phyloP scores from a whole-genome alignment of 2,329 filamentous ascomycete genomes.

The Xylaria sp. region DNA sequence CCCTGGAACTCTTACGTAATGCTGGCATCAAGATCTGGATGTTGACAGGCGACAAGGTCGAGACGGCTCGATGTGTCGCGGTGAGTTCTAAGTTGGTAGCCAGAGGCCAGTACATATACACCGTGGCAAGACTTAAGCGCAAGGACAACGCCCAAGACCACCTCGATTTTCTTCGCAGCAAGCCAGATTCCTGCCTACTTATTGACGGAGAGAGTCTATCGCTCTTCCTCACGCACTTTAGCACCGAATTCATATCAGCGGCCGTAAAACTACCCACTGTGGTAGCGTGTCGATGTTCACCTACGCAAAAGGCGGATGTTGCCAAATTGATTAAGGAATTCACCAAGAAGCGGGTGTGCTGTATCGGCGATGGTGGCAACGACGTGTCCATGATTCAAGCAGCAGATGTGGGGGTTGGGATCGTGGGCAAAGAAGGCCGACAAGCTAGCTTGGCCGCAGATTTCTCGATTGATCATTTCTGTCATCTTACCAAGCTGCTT shows the following conservation, averaged over 20 bases:
- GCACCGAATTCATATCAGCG: constrained; percentile 84
- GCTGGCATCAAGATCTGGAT: constrained; percentile 99
- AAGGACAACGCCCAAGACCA: constrained; percentile 88
- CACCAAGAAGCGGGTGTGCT: constrained; percentile 95
- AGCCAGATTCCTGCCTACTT: constrained; percentile 86
- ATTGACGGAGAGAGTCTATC: constrained; percentile 94
- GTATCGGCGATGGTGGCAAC: constrained; percentile 97
- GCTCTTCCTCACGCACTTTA: constrained; percentile 84
- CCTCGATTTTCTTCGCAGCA: constrained; percentile 87
- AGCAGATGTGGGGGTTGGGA: constrained; percentile 96
- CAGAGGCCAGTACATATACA: constrained; percentile 94
- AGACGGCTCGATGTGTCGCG: constrained; percentile 95
- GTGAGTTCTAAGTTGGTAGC: constrained; percentile 94
- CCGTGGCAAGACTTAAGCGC: constrained; percentile 83
- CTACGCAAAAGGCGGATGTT: constrained; percentile 95
- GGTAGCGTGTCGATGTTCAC: constrained; percentile 95
- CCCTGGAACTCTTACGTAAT: constrained; percentile 92
- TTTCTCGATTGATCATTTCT: constrained; percentile 96
- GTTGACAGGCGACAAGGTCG: constrained; percentile 98
- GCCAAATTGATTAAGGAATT: constrained; percentile 88
- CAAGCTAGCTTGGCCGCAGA: constrained; percentile 96
- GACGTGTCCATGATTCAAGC: constrained; percentile 99
- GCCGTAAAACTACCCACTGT: constrained; percentile 91
- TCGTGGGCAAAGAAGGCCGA: constrained; percentile 96
- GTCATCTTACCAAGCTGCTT: constrained; percentile 93